phyloP scores from a whole-genome alignment of 768 basidiomycete species.

The Lentinula detonsa region DNA sequence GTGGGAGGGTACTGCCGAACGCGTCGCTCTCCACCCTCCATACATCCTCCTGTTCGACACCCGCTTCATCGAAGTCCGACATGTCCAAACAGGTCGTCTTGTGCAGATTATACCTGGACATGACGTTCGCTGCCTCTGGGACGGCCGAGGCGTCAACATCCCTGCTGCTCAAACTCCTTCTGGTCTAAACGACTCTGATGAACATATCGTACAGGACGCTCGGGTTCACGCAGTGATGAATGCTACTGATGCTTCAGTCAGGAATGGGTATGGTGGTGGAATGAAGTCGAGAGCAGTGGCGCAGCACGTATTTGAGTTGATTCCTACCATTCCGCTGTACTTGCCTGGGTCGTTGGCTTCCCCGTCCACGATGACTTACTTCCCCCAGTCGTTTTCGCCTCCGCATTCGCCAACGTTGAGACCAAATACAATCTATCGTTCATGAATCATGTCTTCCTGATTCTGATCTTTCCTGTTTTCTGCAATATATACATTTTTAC shows the following conservation, averaged over 20 bases:
- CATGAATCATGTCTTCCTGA: slow-evolving; percentile 5
- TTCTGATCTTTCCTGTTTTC: too few relatives aligned
- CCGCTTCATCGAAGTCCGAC: slow-evolving; percentile 83
- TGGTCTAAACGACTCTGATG: slow-evolving; percentile 14
- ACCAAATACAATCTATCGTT: slow-evolving; percentile 18
- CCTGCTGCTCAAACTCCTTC: slow-evolving; percentile 9
- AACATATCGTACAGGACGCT: slow-evolving; percentile 46
- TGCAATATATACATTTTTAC: too few relatives aligned
- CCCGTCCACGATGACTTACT: slow-evolving; percentile 46
- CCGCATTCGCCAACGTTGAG: slow-evolving; percentile 48
- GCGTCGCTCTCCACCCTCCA: slow-evolving; percentile 84
- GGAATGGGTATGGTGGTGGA: slow-evolving; percentile 1
- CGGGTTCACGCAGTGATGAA: slow-evolving; percentile 66
- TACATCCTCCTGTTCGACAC: slow-evolving; percentile 85
- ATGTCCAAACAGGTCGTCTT: slow-evolving; percentile 55
- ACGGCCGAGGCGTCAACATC: slow-evolving; percentile 45
- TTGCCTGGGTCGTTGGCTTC: slow-evolving; percentile 45
- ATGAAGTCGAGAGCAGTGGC: slow-evolving; percentile 22
- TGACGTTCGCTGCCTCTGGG: slow-evolving; percentile 66
- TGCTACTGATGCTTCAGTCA: slow-evolving; percentile 26
- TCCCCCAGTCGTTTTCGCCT: slow-evolving; percentile 46
- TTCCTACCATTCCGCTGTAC: slow-evolving; percentile 43
- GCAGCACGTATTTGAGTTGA: slow-evolving; percentile 50
- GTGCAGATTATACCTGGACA: slow-evolving; percentile 57
- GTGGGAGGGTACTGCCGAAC: slow-evolving; percentile 91